Percentiles rank a stretch among this genome's conserved stretches.
Evolutionary conservation across 169 alveolate species (phyloP).

Genomic region (Plasmodium sp.): DNA sequence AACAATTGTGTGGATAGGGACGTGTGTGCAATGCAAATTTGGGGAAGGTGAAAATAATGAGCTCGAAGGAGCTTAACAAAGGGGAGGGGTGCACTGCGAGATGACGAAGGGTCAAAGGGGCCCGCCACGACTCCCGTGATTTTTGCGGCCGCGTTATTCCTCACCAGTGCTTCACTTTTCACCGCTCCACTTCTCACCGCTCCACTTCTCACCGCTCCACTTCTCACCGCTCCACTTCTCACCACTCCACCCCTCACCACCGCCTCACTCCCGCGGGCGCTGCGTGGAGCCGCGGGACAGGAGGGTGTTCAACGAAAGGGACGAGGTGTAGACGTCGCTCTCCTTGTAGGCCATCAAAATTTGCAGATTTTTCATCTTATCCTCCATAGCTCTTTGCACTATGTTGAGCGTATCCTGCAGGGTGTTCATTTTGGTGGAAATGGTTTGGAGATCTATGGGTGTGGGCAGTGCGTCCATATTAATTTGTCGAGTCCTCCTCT

Average conservation of each 20-base stretch:
- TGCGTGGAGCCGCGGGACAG: conserved; percentile 38
- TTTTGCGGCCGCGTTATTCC: background rate
- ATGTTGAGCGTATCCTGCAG: conserved; percentile 57
- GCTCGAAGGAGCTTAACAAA: background rate
- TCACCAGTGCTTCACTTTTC: too few species aligned
- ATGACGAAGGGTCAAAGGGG: background rate
- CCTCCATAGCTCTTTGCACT: conserved; percentile 67
- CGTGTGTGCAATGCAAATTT: background rate
- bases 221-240: background rate
- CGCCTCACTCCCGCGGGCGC: background rate
- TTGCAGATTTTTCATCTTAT: conserved; percentile 28
- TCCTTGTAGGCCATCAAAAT: conserved; percentile 45
- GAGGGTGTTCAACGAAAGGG: conserved; percentile 53
- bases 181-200: too few species aligned
- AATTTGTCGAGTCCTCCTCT: conserved; percentile 5
- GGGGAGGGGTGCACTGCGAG: background rate
- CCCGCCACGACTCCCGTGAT: background rate
- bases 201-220: background rate
- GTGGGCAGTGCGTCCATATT: conserved; percentile 9
- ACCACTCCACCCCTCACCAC: background rate
- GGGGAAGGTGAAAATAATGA: background rate
- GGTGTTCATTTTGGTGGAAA: conserved; percentile 17
- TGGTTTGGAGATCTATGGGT: conserved; percentile 20
- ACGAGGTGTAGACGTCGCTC: conserved; percentile 58
- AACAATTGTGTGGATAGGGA: background rate